Evolutionary conservation across 345 rosid species (phyloP).

Genomic region (Citrus glauca): DNA sequence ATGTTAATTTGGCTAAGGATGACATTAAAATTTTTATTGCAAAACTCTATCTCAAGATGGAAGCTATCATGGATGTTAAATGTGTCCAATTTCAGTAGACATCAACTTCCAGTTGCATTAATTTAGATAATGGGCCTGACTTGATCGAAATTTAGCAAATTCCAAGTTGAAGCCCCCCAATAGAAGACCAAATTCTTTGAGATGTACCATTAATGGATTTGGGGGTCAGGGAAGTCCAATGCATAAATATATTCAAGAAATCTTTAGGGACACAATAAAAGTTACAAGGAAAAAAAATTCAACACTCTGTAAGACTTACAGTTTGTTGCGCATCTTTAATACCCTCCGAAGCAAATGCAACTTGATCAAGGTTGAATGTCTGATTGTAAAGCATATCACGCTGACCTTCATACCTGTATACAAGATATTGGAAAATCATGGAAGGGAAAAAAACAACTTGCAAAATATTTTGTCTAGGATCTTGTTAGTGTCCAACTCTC

Average conservation of each 20-base stretch:
- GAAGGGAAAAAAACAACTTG: background rate
- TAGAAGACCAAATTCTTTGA: background rate
- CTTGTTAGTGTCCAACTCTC: background rate
- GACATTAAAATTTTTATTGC: background rate
- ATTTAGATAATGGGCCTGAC: background rate
- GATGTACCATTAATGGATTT: background rate
- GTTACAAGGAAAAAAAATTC: background rate
- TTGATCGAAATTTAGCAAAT: background rate
- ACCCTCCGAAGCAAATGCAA: constrained; percentile 97
- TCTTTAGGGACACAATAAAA: background rate
- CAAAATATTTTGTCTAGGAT: background rate
- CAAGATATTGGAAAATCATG: background rate
- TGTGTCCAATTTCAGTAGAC: background rate
- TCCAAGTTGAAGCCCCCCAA: background rate
- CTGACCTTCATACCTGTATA: constrained; percentile 90
- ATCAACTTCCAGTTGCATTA: background rate
- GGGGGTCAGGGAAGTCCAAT: background rate
- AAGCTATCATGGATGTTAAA: background rate
- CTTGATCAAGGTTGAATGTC: constrained; percentile 99
- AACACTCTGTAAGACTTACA: constrained; percentile 39
- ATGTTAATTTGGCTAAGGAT: background rate
- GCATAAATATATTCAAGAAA: background rate
- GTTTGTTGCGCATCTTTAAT: constrained; percentile 98
- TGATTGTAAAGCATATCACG: constrained; percentile 97
- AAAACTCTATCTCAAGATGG: background rate